phyloP scores from a whole-genome alignment of 2,329 filamentous ascomycete species.

The Aspergillus alliaceus region DNA sequence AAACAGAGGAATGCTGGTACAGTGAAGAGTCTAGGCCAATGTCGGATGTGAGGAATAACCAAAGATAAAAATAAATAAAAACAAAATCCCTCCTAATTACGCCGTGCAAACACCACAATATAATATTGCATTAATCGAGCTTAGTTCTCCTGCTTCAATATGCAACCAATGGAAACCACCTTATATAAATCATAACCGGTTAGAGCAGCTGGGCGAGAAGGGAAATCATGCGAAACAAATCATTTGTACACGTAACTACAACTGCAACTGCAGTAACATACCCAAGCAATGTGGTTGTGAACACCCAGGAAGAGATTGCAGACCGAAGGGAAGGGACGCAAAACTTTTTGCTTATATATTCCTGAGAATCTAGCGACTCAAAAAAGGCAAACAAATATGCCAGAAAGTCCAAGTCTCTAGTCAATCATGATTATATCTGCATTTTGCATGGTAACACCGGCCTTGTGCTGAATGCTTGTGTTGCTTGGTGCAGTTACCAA shows the following conservation, averaged over 20 bases:
- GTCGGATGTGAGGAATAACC: neutral
- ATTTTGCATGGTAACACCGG: constrained; percentile 10
- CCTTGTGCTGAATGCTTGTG: constrained; percentile 1
- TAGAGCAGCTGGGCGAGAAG: neutral
- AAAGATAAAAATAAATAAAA: neutral
- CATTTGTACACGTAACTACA: neutral
- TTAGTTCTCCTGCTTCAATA: no score
- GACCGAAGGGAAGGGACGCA: no score
- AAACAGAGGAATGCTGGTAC: neutral
- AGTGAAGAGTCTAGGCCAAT: neutral
- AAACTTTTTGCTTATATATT: neutral
- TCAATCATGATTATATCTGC: constrained; percentile 41
- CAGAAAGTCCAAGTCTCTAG: constrained; percentile 12
- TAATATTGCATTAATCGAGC: neutral
- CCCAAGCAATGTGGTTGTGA: neutral
- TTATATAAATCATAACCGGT: no score
- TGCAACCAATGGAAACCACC: neutral
- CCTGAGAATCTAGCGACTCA: neutral
- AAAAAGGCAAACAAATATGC: neutral
- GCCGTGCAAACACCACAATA: no score
- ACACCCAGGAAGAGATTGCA: neutral
- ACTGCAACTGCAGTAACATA: neutral
- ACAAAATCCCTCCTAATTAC: no score
- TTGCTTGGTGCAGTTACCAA: neutral
- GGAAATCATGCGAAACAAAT: neutral